Percentiles rank a stretch among this genome's conserved stretches.
Conservation (phyloP, 257 asterid genomes). For the Thymus quinquecostatus region DNA sequence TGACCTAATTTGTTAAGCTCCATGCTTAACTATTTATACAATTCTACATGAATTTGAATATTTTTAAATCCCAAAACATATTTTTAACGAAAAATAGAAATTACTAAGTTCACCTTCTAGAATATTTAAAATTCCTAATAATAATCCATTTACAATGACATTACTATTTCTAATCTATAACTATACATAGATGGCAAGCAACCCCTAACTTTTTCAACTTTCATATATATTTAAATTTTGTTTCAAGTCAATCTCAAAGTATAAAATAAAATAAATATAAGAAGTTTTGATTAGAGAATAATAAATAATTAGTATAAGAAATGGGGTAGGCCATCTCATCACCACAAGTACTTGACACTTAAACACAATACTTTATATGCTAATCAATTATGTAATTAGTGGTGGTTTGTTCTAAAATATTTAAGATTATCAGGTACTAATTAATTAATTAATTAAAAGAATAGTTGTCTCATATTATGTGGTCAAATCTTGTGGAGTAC, state of each 20-base stretch:
- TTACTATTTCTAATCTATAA: neutral
- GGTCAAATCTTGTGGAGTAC: constrained; percentile 30
- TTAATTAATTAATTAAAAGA: neutral
- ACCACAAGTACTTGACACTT: constrained; percentile 41
- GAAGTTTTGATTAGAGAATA: neutral
- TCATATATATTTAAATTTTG: neutral
- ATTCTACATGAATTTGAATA: too few species aligned
- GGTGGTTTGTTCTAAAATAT: constrained; percentile 17
- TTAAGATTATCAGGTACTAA: constrained; percentile 43
- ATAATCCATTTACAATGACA: neutral
- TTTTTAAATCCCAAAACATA: too few species aligned
- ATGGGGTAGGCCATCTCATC: constrained; percentile 26
- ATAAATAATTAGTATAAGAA: neutral
- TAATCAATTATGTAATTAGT: constrained; percentile 12
- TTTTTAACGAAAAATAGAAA: too few species aligned
- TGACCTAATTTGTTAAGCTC: too few species aligned
- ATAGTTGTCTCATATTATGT: constrained; percentile 26
- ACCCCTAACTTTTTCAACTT: neutral
- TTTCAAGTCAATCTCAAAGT: neutral
- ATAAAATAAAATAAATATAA: neutral
- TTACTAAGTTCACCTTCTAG: neutral
- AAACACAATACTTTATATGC: constrained; percentile 26
- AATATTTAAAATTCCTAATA: neutral
- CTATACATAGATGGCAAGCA: neutral
- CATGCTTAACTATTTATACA: too few species aligned